Conservation (phyloP, 352 stramenopile species). For the Globisporangium cylindrosporum region DNA sequence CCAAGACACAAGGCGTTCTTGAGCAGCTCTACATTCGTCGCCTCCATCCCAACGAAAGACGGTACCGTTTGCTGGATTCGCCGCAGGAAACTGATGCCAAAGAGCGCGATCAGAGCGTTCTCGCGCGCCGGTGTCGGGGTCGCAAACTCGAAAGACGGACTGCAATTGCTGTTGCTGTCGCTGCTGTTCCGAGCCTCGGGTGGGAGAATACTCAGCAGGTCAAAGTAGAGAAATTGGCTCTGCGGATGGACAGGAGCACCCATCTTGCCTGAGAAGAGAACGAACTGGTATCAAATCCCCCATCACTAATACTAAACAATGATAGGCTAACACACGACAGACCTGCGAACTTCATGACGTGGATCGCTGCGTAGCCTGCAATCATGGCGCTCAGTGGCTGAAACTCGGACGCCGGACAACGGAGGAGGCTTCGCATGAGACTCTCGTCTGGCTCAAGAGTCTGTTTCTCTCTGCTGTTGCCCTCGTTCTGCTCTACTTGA, state of each 20-base stretch:
- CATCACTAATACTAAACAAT: neutral
- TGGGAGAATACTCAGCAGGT: slow-evolving; percentile 21
- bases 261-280: slow-evolving; percentile 21
- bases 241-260: slow-evolving; percentile 17
- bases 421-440: slow-evolving; percentile 20
- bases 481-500: neutral
- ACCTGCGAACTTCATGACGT: slow-evolving; percentile 33
- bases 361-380: slow-evolving; percentile 26
- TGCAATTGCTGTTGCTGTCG: too few relatives aligned
- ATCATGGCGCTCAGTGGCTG: slow-evolving; percentile 33
- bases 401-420: slow-evolving; percentile 30
- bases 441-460: slow-evolving; percentile 11
- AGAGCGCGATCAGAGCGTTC: slow-evolving; percentile 13
- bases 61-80: slow-evolving; percentile 10
- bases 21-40: slow-evolving; percentile 21
- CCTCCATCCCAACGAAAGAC: slow-evolving; percentile 18
- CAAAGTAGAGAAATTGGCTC: slow-evolving; percentile 37
- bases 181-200: neutral
- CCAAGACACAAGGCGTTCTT: slow-evolving; percentile 26
- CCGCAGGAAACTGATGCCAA: slow-evolving; percentile 11
- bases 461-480: neutral
- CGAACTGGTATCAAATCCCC: neutral
- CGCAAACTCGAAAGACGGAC: neutral
- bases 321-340: slow-evolving; percentile 12
- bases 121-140: slow-evolving; percentile 3